Base-by-base conservation (phyloP, 2,329 filamentous ascomycete species). In the Chaetomiaceae sp. region DNA sequence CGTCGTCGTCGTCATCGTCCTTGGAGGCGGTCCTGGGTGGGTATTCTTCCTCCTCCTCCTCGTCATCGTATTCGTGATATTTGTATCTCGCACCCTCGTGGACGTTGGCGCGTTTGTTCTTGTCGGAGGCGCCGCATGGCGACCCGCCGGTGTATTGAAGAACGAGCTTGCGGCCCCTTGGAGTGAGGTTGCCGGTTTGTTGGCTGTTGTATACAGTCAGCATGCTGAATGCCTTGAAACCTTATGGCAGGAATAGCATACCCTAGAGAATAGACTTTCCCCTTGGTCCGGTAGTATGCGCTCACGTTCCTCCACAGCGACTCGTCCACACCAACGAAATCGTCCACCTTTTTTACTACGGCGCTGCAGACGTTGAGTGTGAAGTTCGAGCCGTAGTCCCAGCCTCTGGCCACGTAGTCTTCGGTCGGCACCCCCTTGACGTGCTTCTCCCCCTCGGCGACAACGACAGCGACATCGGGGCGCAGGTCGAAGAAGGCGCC, bases 311-410 rank as follows among this genome's bases (percentile, higher is more conserved):
- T 73, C 83, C 83, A 88, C 42, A 74, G 61, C 49, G 66, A 65
- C 66, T 79, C 74, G 39, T 82, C 75, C 3, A 91, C 66, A n/a
- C 84, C 86, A 10, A 79, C 76, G 9, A 87, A 79, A 55, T 81
- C 73, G 38, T 76, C 71, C 17, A 86, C 72, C 14, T 79, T 72
- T 59, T 86, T 81, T 14, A 90, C 77, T n/a, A 91, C 85, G 1
- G 86, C 75, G 31, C 77, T 83, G 71, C 88, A 93, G 60, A 93
- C 84, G 69, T 93, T 93, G 61, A 92, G 65, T 2, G 87, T 92
- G 63, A 93, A 93, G 71, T 92, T 92, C 57, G 82, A 81, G 56
- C 80, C 82, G 60, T 90, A 88, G 68, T 92, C 88, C 66, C 83
- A 86, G 30, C 88, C 88, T 53, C 78, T 79, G 7, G 85, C 82